Evolutionary conservation across 352 stramenopile genomes (phyloP).

Genomic region (Globisporangium iwayamae): DNA sequence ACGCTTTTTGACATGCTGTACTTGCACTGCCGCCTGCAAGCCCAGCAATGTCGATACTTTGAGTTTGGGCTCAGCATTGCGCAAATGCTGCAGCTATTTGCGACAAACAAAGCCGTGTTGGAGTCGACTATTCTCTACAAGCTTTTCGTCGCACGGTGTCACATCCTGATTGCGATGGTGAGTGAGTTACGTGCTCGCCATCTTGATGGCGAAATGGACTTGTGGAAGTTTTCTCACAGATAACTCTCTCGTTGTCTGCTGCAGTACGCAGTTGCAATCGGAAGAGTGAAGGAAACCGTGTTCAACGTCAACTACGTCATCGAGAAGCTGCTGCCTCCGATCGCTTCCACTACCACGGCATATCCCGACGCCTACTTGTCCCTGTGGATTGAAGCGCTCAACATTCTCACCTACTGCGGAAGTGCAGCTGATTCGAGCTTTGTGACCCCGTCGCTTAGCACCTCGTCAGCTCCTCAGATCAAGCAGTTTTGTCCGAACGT

Average conservation of each 20-base stretch:
- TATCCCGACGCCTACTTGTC: conserved; percentile 54
- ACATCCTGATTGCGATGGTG: conserved; percentile 70
- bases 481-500: conserved; percentile 48
- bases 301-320: conserved; percentile 55
- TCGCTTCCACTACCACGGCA: conserved; percentile 17
- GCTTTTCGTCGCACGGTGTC: conserved; percentile 52
- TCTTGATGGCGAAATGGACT: background rate
- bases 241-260: background rate
- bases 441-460: conserved; percentile 2
- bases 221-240: background rate
- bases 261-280: conserved; percentile 60
- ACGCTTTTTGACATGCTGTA: conserved; percentile 71
- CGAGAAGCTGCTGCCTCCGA: conserved; percentile 40
- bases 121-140: conserved; percentile 41
- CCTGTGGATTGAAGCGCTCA: conserved; percentile 56
- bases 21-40: conserved; percentile 53
- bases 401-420: conserved; percentile 50
- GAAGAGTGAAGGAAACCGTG: conserved; percentile 43
- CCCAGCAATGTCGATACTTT: conserved; percentile 56
- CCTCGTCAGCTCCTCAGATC: conserved; percentile 16
- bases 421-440: conserved; percentile 22
- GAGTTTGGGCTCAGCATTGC: conserved; percentile 59
- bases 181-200: background rate
- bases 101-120: conserved; percentile 38
- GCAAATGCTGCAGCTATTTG: conserved; percentile 61